Base-by-base conservation (phyloP, 2,329 filamentous ascomycete genomes). In the Daldinia sp. region DNA sequence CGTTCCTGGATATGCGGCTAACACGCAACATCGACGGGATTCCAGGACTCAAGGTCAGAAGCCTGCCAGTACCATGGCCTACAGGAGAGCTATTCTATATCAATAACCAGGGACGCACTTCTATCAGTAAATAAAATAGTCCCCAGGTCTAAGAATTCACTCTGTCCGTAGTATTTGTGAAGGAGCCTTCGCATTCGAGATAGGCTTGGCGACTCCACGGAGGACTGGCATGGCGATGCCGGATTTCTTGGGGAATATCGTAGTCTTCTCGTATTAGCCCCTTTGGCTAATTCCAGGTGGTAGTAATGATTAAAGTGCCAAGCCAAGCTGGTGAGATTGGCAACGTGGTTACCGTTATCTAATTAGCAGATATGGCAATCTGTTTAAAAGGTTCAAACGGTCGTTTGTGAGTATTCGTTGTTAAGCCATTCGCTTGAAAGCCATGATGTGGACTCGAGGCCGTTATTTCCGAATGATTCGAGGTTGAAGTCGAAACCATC, bases 401-500 rank as follows among this genome's bases (percentile, higher is more conserved):
- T 64, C 54, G 76, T 73, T 28, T 76, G 69, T 23, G 75, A 65
- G 51, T 75, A 78, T 15, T 78, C 76, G 12, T 72, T 71, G 41
- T 71, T 76, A n/a, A 78, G 48, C 77, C 76, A 78, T 7, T 78
- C 77, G 54, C 76, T 75, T 2, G 77, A 77, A 20, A 78, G 75
- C 78, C 78, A 79, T 4, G 76, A 74, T 10, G 73, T 70, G 0
- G 77, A 75, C 18, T 79, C 78, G 0, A 78, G 70, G 1, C 78
- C 77, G 0, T 73, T 78, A 66, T 76, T 78, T 1, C 82, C 82
- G 71, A 85, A 83, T 0, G 81, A 79, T 18, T 82, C 83, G 30
- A 82, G 79, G 20, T 84, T 83, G 23, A 85, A 78, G 28, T 83
- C 83, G 1, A 85, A 77, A 0, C 81, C 81, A 53, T 85, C 83